These are phyloP conservation scores for Tuber brumale DNA, from an alignment of 495 filamentous ascomycete species.

Conservation along the genomic window DNA sequence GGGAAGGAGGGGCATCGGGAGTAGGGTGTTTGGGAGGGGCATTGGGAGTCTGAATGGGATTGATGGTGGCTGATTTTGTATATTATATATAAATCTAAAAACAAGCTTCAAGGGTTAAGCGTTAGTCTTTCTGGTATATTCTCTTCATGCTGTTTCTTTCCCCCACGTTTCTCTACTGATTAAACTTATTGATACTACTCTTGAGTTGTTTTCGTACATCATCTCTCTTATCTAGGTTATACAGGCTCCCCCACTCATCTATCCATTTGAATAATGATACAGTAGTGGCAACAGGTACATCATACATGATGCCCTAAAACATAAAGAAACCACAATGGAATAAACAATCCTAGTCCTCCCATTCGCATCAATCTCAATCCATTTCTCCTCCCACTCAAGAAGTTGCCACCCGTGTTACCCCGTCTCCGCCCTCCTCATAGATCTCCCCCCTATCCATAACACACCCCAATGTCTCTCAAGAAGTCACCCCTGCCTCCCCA, in stretches of 20 bases:
- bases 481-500: not conserved
- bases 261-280: not conserved
- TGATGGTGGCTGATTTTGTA: not conserved
- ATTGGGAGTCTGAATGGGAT: conserved; percentile 1
- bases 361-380: not conserved
- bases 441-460: not conserved
- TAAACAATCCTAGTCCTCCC: not conserved
- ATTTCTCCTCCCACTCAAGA: not conserved
- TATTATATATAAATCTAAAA: conserved; percentile 15
- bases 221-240: not conserved
- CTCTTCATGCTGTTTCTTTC: not conserved
- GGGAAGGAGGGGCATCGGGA: not conserved
- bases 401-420: too few relatives aligned
- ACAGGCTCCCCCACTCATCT: not conserved
- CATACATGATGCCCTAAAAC: not conserved
- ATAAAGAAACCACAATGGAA: not conserved
- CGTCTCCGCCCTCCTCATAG: not conserved
- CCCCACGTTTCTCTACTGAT: not conserved
- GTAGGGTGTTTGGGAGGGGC: not conserved
- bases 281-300: not conserved
- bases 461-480: too few relatives aligned
- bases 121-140: not conserved
- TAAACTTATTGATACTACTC: not conserved
- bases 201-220: not conserved
- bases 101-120: not conserved